Base-by-base conservation (phyloP, 805 yeast species). In the Saccharomycopsis javanensis region DNA sequence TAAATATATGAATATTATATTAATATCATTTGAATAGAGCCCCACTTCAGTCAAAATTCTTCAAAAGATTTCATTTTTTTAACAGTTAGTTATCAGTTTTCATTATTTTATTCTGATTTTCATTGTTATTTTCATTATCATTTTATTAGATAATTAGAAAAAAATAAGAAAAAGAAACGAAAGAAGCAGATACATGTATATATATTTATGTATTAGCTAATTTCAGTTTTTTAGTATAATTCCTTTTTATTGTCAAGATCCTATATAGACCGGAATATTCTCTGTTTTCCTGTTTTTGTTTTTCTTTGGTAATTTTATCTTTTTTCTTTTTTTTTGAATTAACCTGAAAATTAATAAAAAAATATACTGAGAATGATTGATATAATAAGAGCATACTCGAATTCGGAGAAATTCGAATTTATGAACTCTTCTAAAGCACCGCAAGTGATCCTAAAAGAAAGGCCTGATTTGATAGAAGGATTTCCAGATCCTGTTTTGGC, bases 401-500 rank as follows among this genome's bases (percentile, higher is more conserved):
- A 20, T 11, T 25, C 15, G 48, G 48, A 42, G 4, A 42, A 51
- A 25, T 33, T 51, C 38, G 18, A 37, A 5, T 51, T 52, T 27
- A 52, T 60, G 23, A 54, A 52, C 38, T 34, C 50, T 5, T n/a
- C 56, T 31, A 25, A 37, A 11, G 53, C 69, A 38, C 78, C 78
- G 1, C 56, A 64, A 3, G 61, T 65, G 18, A 53, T 55, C 5
- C 27, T 68, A 1, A 60, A 64, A 13, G 68, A 66, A 45, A 74
- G 75, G 62, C 71, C 74, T 1, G 67, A 72, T 53, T 73, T 87
- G 37, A 69, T 88, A 1, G 66, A 77, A 2, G 86, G 85, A 37
- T 69, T 87, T 52, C 79, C 87, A 10, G 97, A 91, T 70, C 86
- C 85, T 48, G 67, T 82, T 16, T 67, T 89, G 54, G 87, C 97